Evolutionary conservation across 208 protist genomes (phyloP).

Genomic region (Leishmania major): DNA sequence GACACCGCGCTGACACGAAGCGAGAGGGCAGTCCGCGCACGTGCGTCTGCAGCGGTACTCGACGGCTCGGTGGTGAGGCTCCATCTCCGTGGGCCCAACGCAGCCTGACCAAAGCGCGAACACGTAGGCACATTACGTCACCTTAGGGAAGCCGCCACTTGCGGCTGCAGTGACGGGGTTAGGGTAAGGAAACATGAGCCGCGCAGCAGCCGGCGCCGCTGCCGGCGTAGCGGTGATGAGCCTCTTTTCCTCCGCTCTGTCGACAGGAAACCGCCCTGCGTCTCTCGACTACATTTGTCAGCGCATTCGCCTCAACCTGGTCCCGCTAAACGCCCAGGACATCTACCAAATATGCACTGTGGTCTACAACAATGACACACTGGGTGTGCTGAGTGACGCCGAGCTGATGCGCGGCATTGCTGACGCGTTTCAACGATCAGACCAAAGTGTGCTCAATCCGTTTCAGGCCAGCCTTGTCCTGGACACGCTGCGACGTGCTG

Average conservation of each 20-base stretch:
- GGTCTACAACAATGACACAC: constrained; percentile 63
- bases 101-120: not conserved
- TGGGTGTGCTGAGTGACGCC: constrained; percentile 67
- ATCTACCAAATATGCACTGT: constrained; percentile 81
- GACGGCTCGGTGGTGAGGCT: not conserved
- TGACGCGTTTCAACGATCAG: constrained; percentile 64
- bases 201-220: not conserved
- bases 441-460: constrained; percentile 82
- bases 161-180: not conserved
- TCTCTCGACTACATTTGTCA: constrained; percentile 60
- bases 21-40: not conserved
- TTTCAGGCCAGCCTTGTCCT: constrained; percentile 80
- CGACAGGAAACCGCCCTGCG: constrained; percentile 16
- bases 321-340: constrained; percentile 84
- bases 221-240: constrained; percentile 9
- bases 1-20: not conserved
- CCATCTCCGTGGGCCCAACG: not conserved
- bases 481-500: constrained; percentile 76
- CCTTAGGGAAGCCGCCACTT: not conserved
- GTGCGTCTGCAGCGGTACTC: not conserved
- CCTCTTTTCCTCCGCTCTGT: constrained; percentile 21
- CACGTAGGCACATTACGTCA: not conserved
- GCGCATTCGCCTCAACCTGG: constrained; percentile 61
- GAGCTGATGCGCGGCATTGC: constrained; percentile 87
- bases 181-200: constrained; percentile 16